Base-by-base conservation (phyloP, 2,329 filamentous ascomycete genomes). In the Simplicillium sp. region DNA sequence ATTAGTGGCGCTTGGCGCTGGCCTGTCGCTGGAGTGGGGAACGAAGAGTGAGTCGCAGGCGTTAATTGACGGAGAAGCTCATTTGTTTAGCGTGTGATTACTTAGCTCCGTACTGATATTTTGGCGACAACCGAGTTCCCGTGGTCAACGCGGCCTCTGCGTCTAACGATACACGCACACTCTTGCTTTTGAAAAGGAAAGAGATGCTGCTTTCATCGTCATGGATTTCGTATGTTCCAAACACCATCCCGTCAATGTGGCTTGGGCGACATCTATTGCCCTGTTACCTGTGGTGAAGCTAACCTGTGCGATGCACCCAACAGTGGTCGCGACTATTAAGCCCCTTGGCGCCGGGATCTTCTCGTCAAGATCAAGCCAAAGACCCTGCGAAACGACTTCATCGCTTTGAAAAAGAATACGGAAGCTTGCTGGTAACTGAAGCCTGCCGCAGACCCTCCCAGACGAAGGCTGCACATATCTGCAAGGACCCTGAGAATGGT, bases 281-380 rank as follows among this genome's bases (percentile, higher is more conserved):
- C 17, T 34, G 37, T 33, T 37, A 8, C 28, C 31, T 18, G 36
- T 33, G 11, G 17, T 11, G n/a, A 33, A 28, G 25, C 29, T 14
- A 34, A n/a, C 16, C 20, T 34, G 32, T 34, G 18, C 15, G 6
- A 29, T 13, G 33, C 25, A 14, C 8, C 29, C 32, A 11, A 25
- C 51, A 82, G 78, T 83, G 78, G 78, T 77, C 77, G 65, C 75
- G 78, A 62, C 68, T 82, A 63, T 65, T 82, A 66, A 78, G 76
- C 57, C 74, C 76, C 55, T 66, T 82, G 51, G 73, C 73, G 50
- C 64, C 73, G 51, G 68, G 67, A 50, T 65, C 58, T 55, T 67
- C 74, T 51, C 70, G 70, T 52, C 77, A 73, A 59, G 75, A 79
- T 54, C 70, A 71, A 46, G 72, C 74, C 44, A 77, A 74, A 54